These are phyloP conservation scores for Bipolaris bicolor DNA, from an alignment of 2,329 filamentous ascomycete genomes.

Conservation along the genomic window DNA sequence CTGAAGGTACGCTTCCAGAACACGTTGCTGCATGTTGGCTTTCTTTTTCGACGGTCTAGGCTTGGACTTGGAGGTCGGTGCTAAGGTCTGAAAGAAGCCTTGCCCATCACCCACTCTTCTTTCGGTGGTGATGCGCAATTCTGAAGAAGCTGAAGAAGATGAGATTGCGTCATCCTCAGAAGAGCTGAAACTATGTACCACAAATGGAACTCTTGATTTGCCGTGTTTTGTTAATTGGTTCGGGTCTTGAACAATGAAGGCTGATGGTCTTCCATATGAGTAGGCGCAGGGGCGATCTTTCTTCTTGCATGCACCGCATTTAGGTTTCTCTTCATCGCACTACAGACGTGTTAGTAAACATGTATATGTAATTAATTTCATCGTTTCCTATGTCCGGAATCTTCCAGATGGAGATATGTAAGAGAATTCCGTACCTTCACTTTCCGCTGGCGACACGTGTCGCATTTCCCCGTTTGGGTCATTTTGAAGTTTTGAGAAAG, in stretches of 20 bases:
- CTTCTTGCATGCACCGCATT: slow-evolving; percentile 37
- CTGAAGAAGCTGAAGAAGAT: slow-evolving; percentile 12
- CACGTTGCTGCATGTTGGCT: slow-evolving; percentile 17
- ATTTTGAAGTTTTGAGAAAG: slow-evolving; percentile 13
- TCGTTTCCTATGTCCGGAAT: not conserved
- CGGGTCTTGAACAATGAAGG: slow-evolving; percentile 37
- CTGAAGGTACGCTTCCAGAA: slow-evolving; percentile 24
- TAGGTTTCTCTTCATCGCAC: slow-evolving; percentile 40
- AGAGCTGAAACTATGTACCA: slow-evolving; percentile 21
- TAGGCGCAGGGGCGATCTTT: slow-evolving; percentile 38
- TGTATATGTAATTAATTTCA: not conserved
- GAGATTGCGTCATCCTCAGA: not conserved
- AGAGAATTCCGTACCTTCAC: slow-evolving; percentile 31
- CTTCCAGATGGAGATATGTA: not conserved
- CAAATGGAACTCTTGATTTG: slow-evolving; percentile 24
- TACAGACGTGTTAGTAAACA: slow-evolving; percentile 11
- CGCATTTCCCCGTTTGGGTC: slow-evolving; percentile 43
- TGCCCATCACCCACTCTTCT: slow-evolving; percentile 28
- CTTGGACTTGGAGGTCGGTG: slow-evolving; percentile 21
- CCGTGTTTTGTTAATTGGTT: slow-evolving; percentile 40
- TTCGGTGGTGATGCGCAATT: slow-evolving; percentile 26
- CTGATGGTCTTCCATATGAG: slow-evolving; percentile 35
- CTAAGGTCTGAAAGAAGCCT: slow-evolving; percentile 38
- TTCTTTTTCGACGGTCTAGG: slow-evolving; percentile 20
- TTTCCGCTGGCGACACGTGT: slow-evolving; percentile 39